phyloP scores from a whole-genome alignment of 2,329 filamentous ascomycete genomes.

The Xylaria digitata region DNA sequence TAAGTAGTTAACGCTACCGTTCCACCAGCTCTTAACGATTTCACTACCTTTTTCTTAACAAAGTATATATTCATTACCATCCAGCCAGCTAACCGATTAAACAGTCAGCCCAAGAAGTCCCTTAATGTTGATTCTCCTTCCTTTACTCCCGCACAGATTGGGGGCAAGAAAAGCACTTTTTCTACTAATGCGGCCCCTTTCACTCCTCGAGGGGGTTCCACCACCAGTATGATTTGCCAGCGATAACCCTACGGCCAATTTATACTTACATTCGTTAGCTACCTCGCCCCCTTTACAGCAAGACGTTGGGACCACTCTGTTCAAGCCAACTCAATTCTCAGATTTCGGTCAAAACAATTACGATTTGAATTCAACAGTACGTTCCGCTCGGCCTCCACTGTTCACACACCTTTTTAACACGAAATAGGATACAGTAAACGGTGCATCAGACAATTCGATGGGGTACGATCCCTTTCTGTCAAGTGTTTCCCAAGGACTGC shows the following conservation, averaged over 20 bases:
- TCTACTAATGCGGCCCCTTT: constrained; percentile 91
- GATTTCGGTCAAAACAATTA: constrained; percentile 69
- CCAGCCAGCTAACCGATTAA: constrained; percentile 45
- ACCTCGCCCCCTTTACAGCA: constrained; percentile 55
- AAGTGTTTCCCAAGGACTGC: constrained; percentile 63
- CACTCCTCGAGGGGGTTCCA: constrained; percentile 71
- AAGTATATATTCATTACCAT: not conserved
- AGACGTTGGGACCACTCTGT: constrained; percentile 58
- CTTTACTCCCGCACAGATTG: constrained; percentile 78
- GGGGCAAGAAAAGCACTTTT: constrained; percentile 77
- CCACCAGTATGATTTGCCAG: constrained; percentile 39
- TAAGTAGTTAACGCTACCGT: constrained; percentile 2
- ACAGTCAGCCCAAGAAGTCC: constrained; percentile 72
- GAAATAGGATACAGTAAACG: constrained; percentile 45
- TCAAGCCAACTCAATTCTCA: constrained; percentile 67
- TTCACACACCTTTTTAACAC: constrained; percentile 40
- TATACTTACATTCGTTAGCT: constrained; percentile 43
- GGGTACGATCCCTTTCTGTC: constrained; percentile 74
- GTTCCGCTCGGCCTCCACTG: constrained; percentile 34
- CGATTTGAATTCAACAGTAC: constrained; percentile 62
- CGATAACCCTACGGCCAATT: constrained; percentile 13
- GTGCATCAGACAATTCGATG: constrained; percentile 48
- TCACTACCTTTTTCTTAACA: not conserved
- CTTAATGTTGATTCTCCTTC: constrained; percentile 97
- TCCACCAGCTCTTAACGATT: not conserved